Evolutionary conservation across 257 asterid genomes (phyloP), one percentile per base, ranked within the genome.

Genomic region (Ophiorrhiza pumila): DNA sequence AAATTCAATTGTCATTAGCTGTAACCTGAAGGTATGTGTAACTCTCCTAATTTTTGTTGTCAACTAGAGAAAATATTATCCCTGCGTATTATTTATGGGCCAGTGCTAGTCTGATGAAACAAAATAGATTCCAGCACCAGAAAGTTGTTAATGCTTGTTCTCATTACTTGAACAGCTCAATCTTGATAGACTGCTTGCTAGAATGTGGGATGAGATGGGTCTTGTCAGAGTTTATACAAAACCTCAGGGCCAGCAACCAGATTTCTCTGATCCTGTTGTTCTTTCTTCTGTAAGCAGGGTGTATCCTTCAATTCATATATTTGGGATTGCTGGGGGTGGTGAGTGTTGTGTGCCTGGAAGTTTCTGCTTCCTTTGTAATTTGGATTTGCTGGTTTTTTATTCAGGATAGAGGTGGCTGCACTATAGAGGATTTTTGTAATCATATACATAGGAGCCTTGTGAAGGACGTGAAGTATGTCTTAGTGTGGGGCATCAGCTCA

Each of bases 161-260:
- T 22, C 77, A 76, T 71, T 74, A 49, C 42, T 71, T 78, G 43
- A 77, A 85, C 91, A 91, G 97, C 90, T 91, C 76, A 91, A 89
- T 81, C 89, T 77, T 49, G 77, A 71, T 58, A 71, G 77, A 72
- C 71, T 71, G 35, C 74, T 77, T 8, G 77, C 74, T 65, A 66
- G 74, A 39, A 68, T 69, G 76, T 76, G 79, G 78, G 74, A 79
- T 32, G 81, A 65, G 77, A 77, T 72, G 81, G 81, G 81, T 23
- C 81, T 78, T 37, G 83, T 80, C 62, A 86, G 98, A 83, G 86
- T 92, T 66, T 95, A 95, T 53, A 92, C 99, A 23, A 95, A 95
- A 74, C 99, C 99, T 69, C 99, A 95, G 79, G 99, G 99, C 79
- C 99, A 95, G 85, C 99, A 95, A 82, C 99, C 99, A 20, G 99